phyloP scores from a whole-genome alignment of 177 flowering plant species.

The Telopea speciosissima region DNA sequence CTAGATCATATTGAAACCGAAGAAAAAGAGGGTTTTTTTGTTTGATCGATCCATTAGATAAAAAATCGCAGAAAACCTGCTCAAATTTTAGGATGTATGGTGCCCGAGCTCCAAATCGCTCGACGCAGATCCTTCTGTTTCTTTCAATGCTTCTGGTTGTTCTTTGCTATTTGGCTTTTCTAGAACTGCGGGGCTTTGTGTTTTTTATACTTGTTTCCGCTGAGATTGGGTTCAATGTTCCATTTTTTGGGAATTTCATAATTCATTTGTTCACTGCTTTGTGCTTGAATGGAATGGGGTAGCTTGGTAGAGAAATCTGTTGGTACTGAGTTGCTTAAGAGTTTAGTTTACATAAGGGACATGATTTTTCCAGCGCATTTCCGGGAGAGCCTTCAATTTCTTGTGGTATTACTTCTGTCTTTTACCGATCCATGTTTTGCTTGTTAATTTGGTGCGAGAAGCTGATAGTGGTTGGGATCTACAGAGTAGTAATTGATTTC shows the following conservation, averaged over 20 bases:
- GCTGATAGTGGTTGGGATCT: slow-evolving; percentile 1
- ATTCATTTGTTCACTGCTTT: neutral
- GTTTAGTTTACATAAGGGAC: neutral
- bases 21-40: neutral
- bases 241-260: neutral
- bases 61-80: neutral
- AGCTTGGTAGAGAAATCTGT: neutral
- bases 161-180: neutral
- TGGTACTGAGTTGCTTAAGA: neutral
- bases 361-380: neutral
- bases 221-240: slow-evolving; percentile 1
- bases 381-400: neutral
- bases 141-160: neutral
- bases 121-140: slow-evolving; percentile 13
- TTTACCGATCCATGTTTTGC: neutral
- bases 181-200: neutral
- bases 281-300: neutral
- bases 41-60: neutral
- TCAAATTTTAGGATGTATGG: neutral
- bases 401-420: neutral
- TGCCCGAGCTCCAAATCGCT: slow-evolving; percentile 11
- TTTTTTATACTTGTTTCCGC: slow-evolving; percentile 3
- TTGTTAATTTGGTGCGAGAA: neutral
- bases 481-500: neutral
- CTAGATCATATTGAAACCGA: slow-evolving; percentile 5